Percentiles rank a stretch among this genome's conserved stretches.
These are phyloP conservation scores for Acanthamoeba lenticulata DNA, from an alignment of 208 protist genomes.

Conservation along the genomic window DNA sequence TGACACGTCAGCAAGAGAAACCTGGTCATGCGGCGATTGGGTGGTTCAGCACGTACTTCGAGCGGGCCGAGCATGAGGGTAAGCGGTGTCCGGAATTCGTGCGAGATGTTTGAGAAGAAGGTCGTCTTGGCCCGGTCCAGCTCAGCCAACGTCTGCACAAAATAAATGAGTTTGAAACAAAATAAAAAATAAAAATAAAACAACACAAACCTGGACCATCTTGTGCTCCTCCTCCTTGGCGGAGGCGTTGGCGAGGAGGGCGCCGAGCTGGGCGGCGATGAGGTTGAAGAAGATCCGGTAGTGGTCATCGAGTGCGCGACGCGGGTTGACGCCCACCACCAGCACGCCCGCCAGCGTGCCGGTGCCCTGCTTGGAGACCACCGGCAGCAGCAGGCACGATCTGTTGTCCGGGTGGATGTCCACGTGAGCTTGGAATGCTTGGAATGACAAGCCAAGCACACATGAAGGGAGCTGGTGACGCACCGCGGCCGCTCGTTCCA, in stretches of 20 bases:
- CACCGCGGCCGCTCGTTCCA: not conserved
- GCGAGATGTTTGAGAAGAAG: conserved; percentile 74
- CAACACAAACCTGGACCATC: not conserved
- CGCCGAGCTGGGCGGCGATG: not conserved
- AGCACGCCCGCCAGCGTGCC: not conserved
- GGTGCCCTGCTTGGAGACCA: not conserved
- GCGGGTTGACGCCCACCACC: conserved; percentile 61
- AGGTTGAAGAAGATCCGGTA: conserved; percentile 65
- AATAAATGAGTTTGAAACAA: conserved; percentile 3
- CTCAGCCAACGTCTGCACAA: conserved; percentile 36
- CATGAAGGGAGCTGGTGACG: not conserved
- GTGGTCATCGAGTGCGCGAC: not conserved
- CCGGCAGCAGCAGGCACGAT: not conserved
- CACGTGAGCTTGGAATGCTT: not conserved
- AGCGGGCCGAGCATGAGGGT: conserved; percentile 77
- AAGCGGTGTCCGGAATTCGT: conserved; percentile 79
- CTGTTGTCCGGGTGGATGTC: not conserved
- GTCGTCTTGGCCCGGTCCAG: conserved; percentile 70
- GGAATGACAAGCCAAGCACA: too few relatives aligned
- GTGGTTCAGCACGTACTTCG: not conserved
- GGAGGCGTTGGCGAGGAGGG: not conserved
- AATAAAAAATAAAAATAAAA: conserved; percentile 9
- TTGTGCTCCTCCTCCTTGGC: not conserved
- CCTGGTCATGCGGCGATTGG: not conserved
- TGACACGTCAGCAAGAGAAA: too few relatives aligned